These are phyloP conservation scores for Mycena galericulata DNA, from an alignment of 768 basidiomycete genomes.

Conservation along the genomic window DNA sequence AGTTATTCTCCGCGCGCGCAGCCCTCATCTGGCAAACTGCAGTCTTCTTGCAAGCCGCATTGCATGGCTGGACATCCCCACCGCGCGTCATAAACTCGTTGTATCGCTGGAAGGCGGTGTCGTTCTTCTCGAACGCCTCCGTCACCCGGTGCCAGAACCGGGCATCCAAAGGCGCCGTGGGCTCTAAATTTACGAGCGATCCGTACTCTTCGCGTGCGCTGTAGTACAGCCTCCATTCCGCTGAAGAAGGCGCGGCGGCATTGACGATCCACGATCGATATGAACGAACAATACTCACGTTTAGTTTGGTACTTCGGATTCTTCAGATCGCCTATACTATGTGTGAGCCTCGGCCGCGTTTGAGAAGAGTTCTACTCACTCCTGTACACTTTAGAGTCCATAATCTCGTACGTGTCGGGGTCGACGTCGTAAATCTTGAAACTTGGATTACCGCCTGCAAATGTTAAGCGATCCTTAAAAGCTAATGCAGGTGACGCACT, in stretches of 20 bases:
- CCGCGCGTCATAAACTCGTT: slow-evolving; percentile 58
- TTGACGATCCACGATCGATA: neutral
- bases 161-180: slow-evolving; percentile 56
- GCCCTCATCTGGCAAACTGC: slow-evolving; percentile 60
- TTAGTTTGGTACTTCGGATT: slow-evolving; percentile 58
- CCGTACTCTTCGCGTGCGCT: slow-evolving; percentile 67
- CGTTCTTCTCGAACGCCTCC: too few species aligned
- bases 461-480: slow-evolving; percentile 6
- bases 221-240: slow-evolving; percentile 67
- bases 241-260: slow-evolving; percentile 39
- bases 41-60: slow-evolving; percentile 51
- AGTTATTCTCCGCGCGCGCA: slow-evolving; percentile 56
- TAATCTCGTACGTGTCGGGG: slow-evolving; percentile 73
- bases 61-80: slow-evolving; percentile 47
- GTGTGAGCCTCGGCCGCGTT: neutral
- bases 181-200: slow-evolving; percentile 53
- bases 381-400: slow-evolving; percentile 65
- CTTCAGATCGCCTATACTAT: slow-evolving; percentile 51
- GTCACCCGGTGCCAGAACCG: slow-evolving; percentile 74
- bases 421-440: slow-evolving; percentile 75
- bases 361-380: slow-evolving; percentile 48
- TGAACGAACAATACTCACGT: slow-evolving; percentile 50
- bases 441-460: slow-evolving; percentile 63
- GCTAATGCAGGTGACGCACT: slow-evolving; percentile 45
- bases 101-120: slow-evolving; percentile 59